Evolutionary conservation across 306 rosid species (phyloP).

Genomic region (Castanea sativa): DNA sequence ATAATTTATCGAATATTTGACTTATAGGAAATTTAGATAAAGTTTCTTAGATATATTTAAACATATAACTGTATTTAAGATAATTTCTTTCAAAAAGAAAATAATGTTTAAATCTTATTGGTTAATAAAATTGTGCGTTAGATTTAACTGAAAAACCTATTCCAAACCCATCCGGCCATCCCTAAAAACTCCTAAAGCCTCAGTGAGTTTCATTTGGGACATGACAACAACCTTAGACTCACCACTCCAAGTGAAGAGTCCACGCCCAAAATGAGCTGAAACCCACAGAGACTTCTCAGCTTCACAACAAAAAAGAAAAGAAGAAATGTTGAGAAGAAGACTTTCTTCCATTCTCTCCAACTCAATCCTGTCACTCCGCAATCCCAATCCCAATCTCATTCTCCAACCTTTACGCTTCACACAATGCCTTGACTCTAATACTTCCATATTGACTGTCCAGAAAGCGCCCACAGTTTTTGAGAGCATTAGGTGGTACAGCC

Average conservation of each 20-base stretch:
- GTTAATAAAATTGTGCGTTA: no score
- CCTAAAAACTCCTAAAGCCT: background rate
- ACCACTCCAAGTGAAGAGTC: background rate
- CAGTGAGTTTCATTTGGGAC: background rate
- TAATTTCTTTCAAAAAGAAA: no score
- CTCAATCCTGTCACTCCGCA: constrained; percentile 14
- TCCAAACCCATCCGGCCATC: background rate
- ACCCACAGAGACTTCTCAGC: background rate
- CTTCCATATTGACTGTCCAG: background rate
- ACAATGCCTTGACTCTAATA: constrained; percentile 11
- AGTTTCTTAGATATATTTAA: no score
- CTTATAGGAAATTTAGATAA: no score
- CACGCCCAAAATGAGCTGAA: background rate
- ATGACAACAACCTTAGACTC: background rate
- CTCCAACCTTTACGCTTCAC: constrained; percentile 6
- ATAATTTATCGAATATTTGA: no score
- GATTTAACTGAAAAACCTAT: no score
- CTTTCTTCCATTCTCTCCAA: constrained; percentile 30
- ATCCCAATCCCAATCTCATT: constrained; percentile 2
- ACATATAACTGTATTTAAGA: no score
- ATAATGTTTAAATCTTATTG: no score
- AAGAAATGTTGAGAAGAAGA: constrained; percentile 39
- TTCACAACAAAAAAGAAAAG: background rate
- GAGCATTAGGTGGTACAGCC: constrained; percentile 75
- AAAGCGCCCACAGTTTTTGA: background rate